Percentiles rank a stretch among this genome's conserved stretches.
phyloP scores from a whole-genome alignment of 192 early-diverging fungal genomes.

The Mortierella antarctica region DNA sequence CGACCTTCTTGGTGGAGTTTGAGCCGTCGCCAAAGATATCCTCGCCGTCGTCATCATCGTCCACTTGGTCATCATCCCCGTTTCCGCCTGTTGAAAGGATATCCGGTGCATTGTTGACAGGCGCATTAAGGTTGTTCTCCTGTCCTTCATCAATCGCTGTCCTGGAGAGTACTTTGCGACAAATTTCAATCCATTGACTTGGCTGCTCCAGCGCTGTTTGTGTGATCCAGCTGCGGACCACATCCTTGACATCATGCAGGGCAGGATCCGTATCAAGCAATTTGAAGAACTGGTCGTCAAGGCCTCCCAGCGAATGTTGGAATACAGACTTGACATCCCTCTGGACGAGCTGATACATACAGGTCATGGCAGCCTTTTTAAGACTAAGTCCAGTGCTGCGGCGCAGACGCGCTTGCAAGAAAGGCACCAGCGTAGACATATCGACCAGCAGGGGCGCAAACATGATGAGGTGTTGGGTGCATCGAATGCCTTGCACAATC shows the following conservation, averaged over 20 bases:
- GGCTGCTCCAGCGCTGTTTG: conserved; percentile 73
- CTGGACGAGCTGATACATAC: conserved; percentile 87
- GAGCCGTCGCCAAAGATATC: conserved; percentile 38
- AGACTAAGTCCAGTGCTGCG: conserved; percentile 66
- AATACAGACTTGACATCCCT: conserved; percentile 79
- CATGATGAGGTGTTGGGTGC: conserved; percentile 89
- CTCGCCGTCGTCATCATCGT: conserved; percentile 41
- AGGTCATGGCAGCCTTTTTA: conserved; percentile 83
- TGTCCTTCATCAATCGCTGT: conserved; percentile 59
- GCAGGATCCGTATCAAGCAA: conserved; percentile 80
- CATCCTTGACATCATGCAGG: conserved; percentile 67
- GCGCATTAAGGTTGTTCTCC: conserved; percentile 23
- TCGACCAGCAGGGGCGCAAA: conserved; percentile 85
- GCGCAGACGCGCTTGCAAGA: conserved; percentile 77
- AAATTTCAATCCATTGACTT: conserved; percentile 85
- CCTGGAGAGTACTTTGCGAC: conserved; percentile 81
- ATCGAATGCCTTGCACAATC: conserved; percentile 85
- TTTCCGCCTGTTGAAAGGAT: conserved; percentile 53
- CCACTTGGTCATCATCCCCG: conserved; percentile 58
- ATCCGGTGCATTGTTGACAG: conserved; percentile 8
- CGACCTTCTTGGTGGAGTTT: conserved; percentile 16
- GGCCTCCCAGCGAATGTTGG: conserved; percentile 64
- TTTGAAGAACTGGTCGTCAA: conserved; percentile 86
- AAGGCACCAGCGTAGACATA: conserved; percentile 72
- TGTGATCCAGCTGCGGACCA: conserved; percentile 69